These are phyloP conservation scores for Tephrocybe sp. DNA, from an alignment of 768 basidiomycete genomes.

Conservation along the genomic window DNA sequence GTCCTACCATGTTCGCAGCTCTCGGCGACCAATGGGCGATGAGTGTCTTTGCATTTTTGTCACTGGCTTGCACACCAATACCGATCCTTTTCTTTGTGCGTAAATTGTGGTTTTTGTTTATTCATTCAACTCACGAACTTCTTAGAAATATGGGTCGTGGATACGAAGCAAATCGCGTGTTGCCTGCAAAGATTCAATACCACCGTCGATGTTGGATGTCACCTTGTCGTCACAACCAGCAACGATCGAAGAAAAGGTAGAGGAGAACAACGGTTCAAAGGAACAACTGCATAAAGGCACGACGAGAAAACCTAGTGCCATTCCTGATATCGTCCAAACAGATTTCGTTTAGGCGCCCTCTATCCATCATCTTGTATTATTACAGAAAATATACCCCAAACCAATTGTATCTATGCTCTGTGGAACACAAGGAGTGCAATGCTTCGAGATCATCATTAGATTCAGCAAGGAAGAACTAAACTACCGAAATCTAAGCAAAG, in stretches of 20 bases:
- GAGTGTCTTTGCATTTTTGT: conserved; percentile 51
- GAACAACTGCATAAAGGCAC: neutral
- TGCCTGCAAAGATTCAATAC: conserved; percentile 36
- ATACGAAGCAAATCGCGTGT: conserved; percentile 43
- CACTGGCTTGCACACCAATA: conserved; percentile 50
- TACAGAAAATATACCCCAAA: too few relatives aligned
- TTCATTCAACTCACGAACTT: neutral
- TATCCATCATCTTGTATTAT: too few relatives aligned
- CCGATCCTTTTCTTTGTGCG: conserved; percentile 56
- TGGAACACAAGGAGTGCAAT: too few relatives aligned
- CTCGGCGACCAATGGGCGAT: conserved; percentile 56
- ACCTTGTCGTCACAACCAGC: conserved; percentile 8
- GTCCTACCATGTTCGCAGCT: conserved; percentile 45
- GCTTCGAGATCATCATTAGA: too few relatives aligned
- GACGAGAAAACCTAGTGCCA: neutral
- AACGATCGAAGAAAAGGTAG: conserved; percentile 15
- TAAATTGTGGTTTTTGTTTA: conserved; percentile 1
- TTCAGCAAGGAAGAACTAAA: too few relatives aligned
- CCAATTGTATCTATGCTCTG: too few relatives aligned
- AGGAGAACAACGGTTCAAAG: conserved; percentile 9
- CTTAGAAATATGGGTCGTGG: conserved; percentile 48
- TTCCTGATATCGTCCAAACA: too few relatives aligned
- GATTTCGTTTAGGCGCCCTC: too few relatives aligned
- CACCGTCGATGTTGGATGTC: neutral
- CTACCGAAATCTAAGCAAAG: neutral